Conservation (phyloP, 176 grass and related monocot genomes). For the Aegilops umbellulata region DNA sequence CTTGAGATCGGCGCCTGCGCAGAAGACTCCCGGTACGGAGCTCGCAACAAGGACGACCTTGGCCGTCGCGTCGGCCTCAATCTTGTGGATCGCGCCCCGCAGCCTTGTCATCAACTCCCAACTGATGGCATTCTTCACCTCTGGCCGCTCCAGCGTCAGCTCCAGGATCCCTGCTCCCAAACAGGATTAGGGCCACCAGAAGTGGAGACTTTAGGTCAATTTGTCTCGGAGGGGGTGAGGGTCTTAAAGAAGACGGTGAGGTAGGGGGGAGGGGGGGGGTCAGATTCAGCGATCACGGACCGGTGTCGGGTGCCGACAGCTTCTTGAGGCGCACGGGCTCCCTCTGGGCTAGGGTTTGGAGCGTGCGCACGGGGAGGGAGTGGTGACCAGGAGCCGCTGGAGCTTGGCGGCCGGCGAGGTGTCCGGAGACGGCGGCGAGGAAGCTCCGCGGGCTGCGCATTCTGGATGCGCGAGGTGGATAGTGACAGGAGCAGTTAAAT, state of each 20-base stretch:
- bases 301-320: conserved; percentile 50
- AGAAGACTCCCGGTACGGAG: conserved; percentile 72
- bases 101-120: conserved; percentile 62
- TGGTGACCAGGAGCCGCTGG: not conserved
- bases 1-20: conserved; percentile 84
- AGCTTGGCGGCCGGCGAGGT: conserved; percentile 7
- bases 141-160: conserved; percentile 58
- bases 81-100: conserved; percentile 34
- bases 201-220: not conserved
- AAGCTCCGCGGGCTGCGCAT: conserved; percentile 22
- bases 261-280: no score
- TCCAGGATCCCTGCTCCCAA: conserved; percentile 59
- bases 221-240: not conserved
- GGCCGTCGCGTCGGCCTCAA: conserved; percentile 44
- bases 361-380: not conserved
- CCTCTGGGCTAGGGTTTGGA: conserved; percentile 43
- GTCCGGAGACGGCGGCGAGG: conserved; percentile 34
- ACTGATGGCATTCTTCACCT: conserved; percentile 82
- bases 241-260: conserved; percentile 3
- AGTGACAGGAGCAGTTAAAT: not conserved
- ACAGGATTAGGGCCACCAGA: not conserved
- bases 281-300: conserved; percentile 14
- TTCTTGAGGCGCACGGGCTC: conserved; percentile 47
- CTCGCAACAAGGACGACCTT: conserved; percentile 85
- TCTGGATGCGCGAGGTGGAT: not conserved